A percentile compares a stretch with the other conserved stretches of the same genome.
These are phyloP conservation scores for Cyberlindnera veronae DNA, from an alignment of 805 yeast species.

Conservation along the genomic window DNA sequence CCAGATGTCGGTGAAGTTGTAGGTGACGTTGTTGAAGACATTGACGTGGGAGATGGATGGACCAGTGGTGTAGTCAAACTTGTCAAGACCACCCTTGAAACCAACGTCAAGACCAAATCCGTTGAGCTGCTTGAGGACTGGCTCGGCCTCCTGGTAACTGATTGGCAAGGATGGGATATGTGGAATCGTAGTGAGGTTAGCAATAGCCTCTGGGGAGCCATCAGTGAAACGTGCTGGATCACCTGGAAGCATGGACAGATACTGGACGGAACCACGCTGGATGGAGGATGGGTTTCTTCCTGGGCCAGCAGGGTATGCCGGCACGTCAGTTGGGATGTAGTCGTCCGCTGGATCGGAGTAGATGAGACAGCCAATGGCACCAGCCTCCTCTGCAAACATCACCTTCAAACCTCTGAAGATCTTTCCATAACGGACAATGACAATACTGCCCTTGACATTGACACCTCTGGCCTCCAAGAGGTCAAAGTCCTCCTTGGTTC, in stretches of 20 bases:
- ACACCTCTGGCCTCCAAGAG: constrained; percentile 44
- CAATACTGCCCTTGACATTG: constrained; percentile 54
- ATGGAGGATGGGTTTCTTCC: constrained; percentile 75
- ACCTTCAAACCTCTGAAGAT: constrained; percentile 74
- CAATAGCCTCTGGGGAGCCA: constrained; percentile 52
- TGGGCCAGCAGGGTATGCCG: constrained; percentile 70
- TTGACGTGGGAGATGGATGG: constrained; percentile 46
- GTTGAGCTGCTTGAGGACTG: constrained; percentile 54
- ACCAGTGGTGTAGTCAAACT: constrained; percentile 50
- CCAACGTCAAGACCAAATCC: constrained; percentile 54
- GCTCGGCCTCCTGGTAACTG: constrained; percentile 57
- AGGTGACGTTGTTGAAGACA: constrained; percentile 58
- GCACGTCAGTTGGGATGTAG: constrained; percentile 51
- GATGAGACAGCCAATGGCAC: constrained; percentile 63
- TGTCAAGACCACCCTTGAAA: constrained; percentile 44
- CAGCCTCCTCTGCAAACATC: constrained; percentile 68
- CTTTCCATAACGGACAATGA: constrained; percentile 61
- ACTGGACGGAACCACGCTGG: constrained; percentile 74
- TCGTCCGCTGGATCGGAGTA: constrained; percentile 73
- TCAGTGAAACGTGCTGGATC: constrained; percentile 70
- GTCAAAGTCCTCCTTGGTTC: constrained; percentile 57
- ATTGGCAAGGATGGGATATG: constrained; percentile 70
- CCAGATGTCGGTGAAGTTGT: constrained; percentile 55
- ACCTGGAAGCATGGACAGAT: constrained; percentile 59
- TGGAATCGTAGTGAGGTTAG: constrained; percentile 51